These are phyloP conservation scores for Trichophaea hybrida DNA, from an alignment of 2,329 filamentous ascomycete genomes.

Conservation along the genomic window DNA sequence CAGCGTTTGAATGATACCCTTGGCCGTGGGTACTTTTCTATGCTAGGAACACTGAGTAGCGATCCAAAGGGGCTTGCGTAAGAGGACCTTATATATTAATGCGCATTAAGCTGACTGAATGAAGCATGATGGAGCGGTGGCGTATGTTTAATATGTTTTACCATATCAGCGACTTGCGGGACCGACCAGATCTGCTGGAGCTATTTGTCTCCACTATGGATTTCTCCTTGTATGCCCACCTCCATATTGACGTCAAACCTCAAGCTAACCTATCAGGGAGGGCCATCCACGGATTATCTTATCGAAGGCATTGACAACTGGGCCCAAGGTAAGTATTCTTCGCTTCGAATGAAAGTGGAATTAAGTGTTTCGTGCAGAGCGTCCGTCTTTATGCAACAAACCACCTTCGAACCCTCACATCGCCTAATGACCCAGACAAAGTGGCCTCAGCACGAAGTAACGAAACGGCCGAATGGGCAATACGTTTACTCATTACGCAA, in stretches of 20 bases:
- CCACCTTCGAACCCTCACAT: conserved; percentile 24
- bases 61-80: conserved; percentile 61
- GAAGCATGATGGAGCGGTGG: conserved; percentile 73
- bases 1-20: conserved; percentile 75
- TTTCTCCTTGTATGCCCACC: conserved; percentile 53
- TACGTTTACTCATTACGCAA: conserved; percentile 91
- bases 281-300: conserved; percentile 85
- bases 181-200: conserved; percentile 82
- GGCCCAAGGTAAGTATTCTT: conserved; percentile 48
- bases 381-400: conserved; percentile 26
- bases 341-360: not conserved
- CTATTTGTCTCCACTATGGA: conserved; percentile 82
- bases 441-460: conserved; percentile 32
- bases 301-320: conserved; percentile 83
- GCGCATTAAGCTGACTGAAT: not conserved
- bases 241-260: not conserved
- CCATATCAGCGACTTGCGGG: conserved; percentile 82
- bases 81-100: not conserved
- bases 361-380: conserved; percentile 15
- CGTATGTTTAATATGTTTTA: conserved; percentile 99
- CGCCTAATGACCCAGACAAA: conserved; percentile 30
- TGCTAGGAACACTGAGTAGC: conserved; percentile 74
- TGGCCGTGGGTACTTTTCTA: conserved; percentile 83
- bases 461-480: conserved; percentile 76
- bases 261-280: conserved; percentile 26